Evolutionary conservation across 2,329 filamentous ascomycete species (phyloP).

Genomic region (Pseudogymnoascus sp.): DNA sequence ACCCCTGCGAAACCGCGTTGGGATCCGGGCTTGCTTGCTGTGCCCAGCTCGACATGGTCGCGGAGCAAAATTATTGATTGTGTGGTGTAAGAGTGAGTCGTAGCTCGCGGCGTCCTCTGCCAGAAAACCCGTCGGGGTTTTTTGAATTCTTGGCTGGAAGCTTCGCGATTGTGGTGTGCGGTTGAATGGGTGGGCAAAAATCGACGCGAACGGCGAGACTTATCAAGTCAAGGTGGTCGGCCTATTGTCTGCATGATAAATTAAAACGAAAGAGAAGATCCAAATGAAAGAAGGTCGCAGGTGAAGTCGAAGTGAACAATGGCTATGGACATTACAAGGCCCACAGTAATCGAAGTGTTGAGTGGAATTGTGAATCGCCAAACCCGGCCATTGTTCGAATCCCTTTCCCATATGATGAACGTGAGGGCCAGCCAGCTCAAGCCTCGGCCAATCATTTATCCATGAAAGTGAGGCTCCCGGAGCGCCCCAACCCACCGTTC

Average conservation of each 20-base stretch:
- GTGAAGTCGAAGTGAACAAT: conserved; percentile 4
- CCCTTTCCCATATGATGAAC: not conserved
- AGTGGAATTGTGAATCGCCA: conserved; percentile 8
- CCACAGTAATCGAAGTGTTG: not conserved
- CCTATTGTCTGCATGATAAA: conserved; percentile 9
- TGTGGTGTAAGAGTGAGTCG: not conserved
- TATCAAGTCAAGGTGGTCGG: conserved; percentile 10
- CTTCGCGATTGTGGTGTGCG: conserved; percentile 6
- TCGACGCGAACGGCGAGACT: conserved; percentile 7
- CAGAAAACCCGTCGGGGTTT: not conserved
- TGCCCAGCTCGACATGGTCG: conserved; percentile 11
- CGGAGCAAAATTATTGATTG: not conserved
- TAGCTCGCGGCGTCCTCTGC: not conserved
- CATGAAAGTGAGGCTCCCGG: conserved; percentile 7
- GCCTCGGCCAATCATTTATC: conserved; percentile 8
- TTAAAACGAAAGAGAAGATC: not conserved
- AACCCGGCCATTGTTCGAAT: conserved; percentile 6
- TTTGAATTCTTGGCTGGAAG: not conserved
- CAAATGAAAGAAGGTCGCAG: not conserved
- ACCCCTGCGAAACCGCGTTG: conserved; percentile 41
- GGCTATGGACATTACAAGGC: not conserved
- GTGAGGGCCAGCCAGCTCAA: conserved; percentile 1
- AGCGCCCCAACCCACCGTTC: conserved; percentile 5
- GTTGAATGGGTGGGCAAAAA: conserved; percentile 5
- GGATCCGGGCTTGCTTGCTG: conserved; percentile 18